Conservation (phyloP, 768 basidiomycete genomes). For the Asterophora lycoperdoides region DNA sequence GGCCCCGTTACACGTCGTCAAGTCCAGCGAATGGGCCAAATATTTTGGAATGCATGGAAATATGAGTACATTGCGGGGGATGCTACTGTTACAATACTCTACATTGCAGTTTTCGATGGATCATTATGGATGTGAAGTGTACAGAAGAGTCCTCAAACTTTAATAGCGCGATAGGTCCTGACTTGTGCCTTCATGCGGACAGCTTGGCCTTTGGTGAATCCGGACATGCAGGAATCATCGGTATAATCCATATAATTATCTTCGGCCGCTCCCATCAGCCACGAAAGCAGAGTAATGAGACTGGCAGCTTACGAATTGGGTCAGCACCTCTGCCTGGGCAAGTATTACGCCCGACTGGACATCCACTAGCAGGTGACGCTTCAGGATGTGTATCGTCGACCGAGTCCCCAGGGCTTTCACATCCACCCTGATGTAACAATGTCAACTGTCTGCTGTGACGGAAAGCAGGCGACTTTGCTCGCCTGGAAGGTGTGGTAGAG, state of each 20-base stretch:
- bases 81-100: no score
- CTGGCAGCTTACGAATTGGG: constrained; percentile 35
- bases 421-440: constrained; percentile 24
- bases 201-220: constrained; percentile 41
- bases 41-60: no score
- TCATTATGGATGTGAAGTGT: no score
- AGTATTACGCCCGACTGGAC: constrained; percentile 28
- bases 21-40: no score
- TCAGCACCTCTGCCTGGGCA: constrained; percentile 32
- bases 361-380: constrained; percentile 32
- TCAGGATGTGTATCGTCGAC: constrained; percentile 43
- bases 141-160: constrained; percentile 6
- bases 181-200: constrained; percentile 33
- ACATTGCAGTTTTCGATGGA: no score
- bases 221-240: constrained; percentile 40
- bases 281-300: background rate
- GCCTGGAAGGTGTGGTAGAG: constrained; percentile 47
- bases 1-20: no score
- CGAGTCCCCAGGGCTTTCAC: constrained; percentile 31
- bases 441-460: background rate
- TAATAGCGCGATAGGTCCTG: constrained; percentile 32
- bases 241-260: constrained; percentile 49
- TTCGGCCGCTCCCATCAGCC: background rate
- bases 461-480: background rate
- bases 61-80: no score